phyloP scores from a whole-genome alignment of 2,329 filamentous ascomycete genomes.

The Cadophora sp. region DNA sequence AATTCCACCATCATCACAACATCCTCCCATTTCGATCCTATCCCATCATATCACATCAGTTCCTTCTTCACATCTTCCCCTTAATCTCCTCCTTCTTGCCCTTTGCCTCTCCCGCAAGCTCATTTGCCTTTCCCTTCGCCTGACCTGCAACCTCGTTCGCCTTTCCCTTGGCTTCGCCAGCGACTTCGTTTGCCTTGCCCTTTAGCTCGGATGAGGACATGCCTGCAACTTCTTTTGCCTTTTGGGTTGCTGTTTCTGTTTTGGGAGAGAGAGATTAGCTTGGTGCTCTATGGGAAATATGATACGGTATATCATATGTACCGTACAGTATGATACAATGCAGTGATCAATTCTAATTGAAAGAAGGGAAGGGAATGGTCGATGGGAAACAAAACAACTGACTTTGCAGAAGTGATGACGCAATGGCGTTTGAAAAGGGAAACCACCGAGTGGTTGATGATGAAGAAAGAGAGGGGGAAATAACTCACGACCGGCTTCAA shows the following conservation, averaged over 20 bases:
- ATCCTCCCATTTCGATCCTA: too few species aligned
- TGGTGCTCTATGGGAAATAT: conserved; percentile 10
- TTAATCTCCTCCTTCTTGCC: conserved; percentile 48
- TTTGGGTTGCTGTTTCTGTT: conserved; percentile 51
- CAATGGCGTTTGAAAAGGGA: too few species aligned
- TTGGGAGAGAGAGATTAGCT: conserved; percentile 41
- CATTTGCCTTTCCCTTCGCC: conserved; percentile 46
- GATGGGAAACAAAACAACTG: too few species aligned
- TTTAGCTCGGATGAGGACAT: conserved; percentile 48
- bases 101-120: conserved; percentile 47
- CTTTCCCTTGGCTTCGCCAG: conserved; percentile 47
- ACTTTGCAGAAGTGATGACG: too few species aligned
- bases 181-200: conserved; percentile 52
- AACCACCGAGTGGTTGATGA: too few species aligned
- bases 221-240: conserved; percentile 55
- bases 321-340: too few species aligned
- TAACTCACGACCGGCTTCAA: conserved; percentile 63
- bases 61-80: conserved; percentile 43
- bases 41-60: neutral
- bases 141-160: conserved; percentile 50
- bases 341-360: too few species aligned
- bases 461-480: neutral
- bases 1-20: neutral
- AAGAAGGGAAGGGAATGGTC: too few species aligned
- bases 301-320: too few species aligned